phyloP scores from a whole-genome alignment of 257 asterid species.

The Ajuga chamaepitys region DNA sequence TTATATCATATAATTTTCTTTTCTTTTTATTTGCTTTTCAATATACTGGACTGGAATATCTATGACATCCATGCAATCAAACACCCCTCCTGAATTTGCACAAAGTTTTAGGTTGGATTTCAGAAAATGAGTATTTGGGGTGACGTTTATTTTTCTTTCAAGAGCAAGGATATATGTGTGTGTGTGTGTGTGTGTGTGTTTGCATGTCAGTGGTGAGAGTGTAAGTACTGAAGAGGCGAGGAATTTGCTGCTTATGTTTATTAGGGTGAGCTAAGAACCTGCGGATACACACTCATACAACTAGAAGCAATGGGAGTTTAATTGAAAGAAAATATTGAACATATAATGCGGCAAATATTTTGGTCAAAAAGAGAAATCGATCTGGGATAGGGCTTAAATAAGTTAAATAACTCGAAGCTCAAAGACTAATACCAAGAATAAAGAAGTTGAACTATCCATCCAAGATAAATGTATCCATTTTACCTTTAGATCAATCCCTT shows the following conservation, averaged over 20 bases:
- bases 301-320: background rate
- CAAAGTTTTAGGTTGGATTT: background rate
- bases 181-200: too few relatives aligned
- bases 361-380: too few relatives aligned
- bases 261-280: too few relatives aligned
- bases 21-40: background rate
- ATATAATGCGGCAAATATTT: background rate
- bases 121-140: background rate
- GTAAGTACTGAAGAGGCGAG: background rate
- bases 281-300: too few relatives aligned
- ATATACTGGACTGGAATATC: background rate
- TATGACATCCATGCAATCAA: background rate
- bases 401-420: too few relatives aligned
- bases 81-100: background rate
- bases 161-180: background rate
- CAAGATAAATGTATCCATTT: background rate
- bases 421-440: too few relatives aligned
- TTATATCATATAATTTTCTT: background rate
- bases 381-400: background rate
- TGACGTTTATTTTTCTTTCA: background rate
- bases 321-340: background rate
- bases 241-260: background rate
- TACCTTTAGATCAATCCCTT: background rate
- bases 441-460: background rate
- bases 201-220: conserved; percentile 1